A percentile compares a stretch with the other conserved stretches of the same genome.
phyloP scores from a whole-genome alignment of 2,329 filamentous ascomycete genomes.

The Cadophora luteo-olivacea region DNA sequence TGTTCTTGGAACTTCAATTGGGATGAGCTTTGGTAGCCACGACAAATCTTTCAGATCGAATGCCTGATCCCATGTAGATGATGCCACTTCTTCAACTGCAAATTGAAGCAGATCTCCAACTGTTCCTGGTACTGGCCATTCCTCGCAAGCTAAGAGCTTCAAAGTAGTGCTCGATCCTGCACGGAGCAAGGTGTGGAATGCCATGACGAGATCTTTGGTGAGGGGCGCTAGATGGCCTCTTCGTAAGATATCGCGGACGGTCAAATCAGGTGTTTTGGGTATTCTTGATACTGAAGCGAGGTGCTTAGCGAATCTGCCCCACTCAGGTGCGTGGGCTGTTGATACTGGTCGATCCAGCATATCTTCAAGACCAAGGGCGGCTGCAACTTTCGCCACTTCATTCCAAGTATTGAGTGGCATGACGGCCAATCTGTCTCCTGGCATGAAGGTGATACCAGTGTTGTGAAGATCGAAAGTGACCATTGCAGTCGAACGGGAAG shows the following conservation, averaged over 20 bases:
- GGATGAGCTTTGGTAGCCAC: neutral
- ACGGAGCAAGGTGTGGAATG: neutral
- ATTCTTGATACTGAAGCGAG: neutral
- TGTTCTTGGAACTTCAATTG: neutral
- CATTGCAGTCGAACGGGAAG: neutral
- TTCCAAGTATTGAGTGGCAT: conserved; percentile 2
- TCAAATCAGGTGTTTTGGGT: neutral
- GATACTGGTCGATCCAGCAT: neutral
- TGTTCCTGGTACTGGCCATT: neutral
- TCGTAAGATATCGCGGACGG: conserved; percentile 1
- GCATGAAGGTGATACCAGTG: conserved; percentile 1
- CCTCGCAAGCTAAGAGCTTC: neutral
- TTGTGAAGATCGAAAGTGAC: neutral
- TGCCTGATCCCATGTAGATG: neutral
- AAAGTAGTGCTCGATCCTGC: neutral
- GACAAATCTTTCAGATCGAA: neutral
- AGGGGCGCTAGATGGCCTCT: neutral
- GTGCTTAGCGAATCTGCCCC: conserved; percentile 1
- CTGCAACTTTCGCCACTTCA: neutral
- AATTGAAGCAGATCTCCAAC: neutral
- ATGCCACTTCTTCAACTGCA: neutral
- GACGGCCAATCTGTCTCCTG: neutral
- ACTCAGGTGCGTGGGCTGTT: neutral
- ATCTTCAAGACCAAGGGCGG: neutral
- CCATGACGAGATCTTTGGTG: conserved; percentile 1